These are phyloP conservation scores for Xylariaceae sp. DNA, from an alignment of 2,329 filamentous ascomycete genomes.

Conservation along the genomic window DNA sequence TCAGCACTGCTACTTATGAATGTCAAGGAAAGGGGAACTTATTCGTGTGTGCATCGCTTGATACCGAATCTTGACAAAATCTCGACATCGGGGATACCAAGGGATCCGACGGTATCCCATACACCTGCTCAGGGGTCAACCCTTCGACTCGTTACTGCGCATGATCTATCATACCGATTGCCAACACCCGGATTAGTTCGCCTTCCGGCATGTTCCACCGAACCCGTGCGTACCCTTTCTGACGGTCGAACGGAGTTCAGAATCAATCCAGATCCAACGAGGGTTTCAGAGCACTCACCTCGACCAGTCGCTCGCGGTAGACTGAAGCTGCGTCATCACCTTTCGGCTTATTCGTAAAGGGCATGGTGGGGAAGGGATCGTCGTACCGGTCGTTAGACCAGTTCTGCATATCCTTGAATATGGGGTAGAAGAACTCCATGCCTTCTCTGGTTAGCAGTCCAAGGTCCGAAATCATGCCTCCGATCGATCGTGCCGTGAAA, in stretches of 20 bases:
- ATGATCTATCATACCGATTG: constrained; percentile 33
- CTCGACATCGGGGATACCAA: constrained; percentile 34
- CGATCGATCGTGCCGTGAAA: constrained; percentile 53
- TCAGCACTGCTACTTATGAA: constrained; percentile 26
- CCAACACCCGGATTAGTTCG: constrained; percentile 43
- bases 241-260: constrained; percentile 6
- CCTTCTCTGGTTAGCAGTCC: constrained; percentile 50
- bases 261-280: background rate
- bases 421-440: constrained; percentile 49
- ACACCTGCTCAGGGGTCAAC: constrained; percentile 36
- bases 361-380: constrained; percentile 43
- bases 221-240: constrained; percentile 38
- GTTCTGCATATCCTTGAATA: constrained; percentile 53
- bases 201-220: constrained; percentile 34
- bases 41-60: constrained; percentile 41
- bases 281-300: constrained; percentile 26
- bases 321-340: constrained; percentile 37
- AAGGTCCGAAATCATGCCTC: constrained; percentile 47
- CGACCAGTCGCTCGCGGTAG: constrained; percentile 42
- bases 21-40: constrained; percentile 31
- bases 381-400: constrained; percentile 43
- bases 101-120: constrained; percentile 45
- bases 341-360: constrained; percentile 46
- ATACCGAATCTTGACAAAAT: constrained; percentile 43
- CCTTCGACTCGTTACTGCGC: background rate